Conservation (phyloP, 257 asterid genomes). For the Anisodus acutangulus region DNA sequence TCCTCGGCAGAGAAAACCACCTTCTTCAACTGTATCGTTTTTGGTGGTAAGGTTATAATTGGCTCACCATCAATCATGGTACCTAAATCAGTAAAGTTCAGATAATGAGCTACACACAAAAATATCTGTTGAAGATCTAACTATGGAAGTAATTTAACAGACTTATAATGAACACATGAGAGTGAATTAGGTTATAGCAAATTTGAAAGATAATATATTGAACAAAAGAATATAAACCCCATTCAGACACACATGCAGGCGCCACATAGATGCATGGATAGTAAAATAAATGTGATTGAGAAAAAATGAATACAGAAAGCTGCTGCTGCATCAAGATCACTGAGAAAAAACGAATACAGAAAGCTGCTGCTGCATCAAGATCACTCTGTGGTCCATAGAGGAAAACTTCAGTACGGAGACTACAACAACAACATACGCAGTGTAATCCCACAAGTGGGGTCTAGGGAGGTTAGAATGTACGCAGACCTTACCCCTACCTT, state of each 20-base stretch:
- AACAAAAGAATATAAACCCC: background rate
- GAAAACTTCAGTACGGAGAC: background rate
- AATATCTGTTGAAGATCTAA: slow-evolving; percentile 30
- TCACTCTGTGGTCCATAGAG: background rate
- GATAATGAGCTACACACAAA: slow-evolving; percentile 38
- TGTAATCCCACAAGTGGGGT: too few relatives aligned
- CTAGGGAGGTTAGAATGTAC: too few relatives aligned
- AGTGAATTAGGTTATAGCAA: background rate
- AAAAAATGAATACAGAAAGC: slow-evolving; percentile 10
- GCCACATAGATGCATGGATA: background rate
- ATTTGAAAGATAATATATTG: background rate
- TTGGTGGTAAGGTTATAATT: slow-evolving; percentile 83
- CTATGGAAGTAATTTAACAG: slow-evolving; percentile 24
- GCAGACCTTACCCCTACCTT: too few relatives aligned
- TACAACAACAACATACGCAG: too few relatives aligned
- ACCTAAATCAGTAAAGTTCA: slow-evolving; percentile 50
- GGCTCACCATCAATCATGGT: slow-evolving; percentile 74
- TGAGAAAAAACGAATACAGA: background rate
- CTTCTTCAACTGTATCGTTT: slow-evolving; percentile 61
- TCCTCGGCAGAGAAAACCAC: slow-evolving; percentile 85
- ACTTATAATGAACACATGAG: background rate
- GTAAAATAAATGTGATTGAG: slow-evolving; percentile 21
- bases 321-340: background rate
- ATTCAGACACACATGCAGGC: background rate
- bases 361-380: slow-evolving; percentile 5